Base-by-base conservation (phyloP, 179 eudicot species). In the Beta macrorhiza region DNA sequence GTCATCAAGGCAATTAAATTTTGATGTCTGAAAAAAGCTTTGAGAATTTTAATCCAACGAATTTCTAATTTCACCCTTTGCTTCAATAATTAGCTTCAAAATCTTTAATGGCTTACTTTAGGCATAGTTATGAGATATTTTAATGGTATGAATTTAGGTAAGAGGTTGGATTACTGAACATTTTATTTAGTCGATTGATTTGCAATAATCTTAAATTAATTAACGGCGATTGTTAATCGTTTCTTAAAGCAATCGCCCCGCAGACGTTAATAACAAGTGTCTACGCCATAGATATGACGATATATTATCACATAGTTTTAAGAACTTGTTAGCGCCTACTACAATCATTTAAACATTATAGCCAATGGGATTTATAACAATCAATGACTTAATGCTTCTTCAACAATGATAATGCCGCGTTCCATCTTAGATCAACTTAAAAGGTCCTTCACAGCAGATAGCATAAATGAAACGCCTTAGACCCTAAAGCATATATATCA, bases 31-130 rank as follows among this genome's bases (percentile, higher is more conserved):
- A 32, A 5, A 68, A 20, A 63, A 53, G 67, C 74, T 74, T 75
- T 53, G 10, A 12, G 16, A 79, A 16, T 9, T 25, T 52, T 65
- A 63, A 53, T 25, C 65, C 69, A 20, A 20, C 7, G 2, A 61
- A 79, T 14, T 7, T 47, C 25, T 42, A n/a, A 70, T 47, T 52
- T 29, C 49, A 32, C 16, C 9, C 55, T 7, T 9, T 67, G 77
- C 74, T 45, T 67, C 61, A 53, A 22, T 76, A 62, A 67, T 61
- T 72, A 70, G 58, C 63, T 76, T 56, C 10, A 20, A 52, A 78
- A 75, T 32, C 76, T 74, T 79, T 72, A 42, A 5, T 4, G 10
- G 22, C 64, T 70, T 19, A 29, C 29, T 45, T 7, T 84, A 53
- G 52, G 25, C 29, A 63, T 17, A 37, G 19, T 65, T 67, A 58